Evolutionary conservation across 2,329 filamentous ascomycete species (phyloP).

Genomic region (Aspergillus cejpii): DNA sequence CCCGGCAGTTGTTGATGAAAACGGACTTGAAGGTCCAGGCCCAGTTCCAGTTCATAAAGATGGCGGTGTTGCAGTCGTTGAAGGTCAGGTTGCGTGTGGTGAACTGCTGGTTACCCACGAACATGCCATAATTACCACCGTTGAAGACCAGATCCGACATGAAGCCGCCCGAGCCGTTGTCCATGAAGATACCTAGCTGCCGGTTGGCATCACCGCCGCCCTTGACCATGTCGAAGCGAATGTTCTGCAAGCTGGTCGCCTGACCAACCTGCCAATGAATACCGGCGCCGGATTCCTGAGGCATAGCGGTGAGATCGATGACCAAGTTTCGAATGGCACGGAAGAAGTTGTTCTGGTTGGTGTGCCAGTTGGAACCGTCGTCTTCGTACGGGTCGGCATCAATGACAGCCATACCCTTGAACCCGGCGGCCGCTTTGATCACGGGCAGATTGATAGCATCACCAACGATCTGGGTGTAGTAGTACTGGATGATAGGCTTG

Average conservation of each 20-base stretch:
- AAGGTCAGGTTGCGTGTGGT: constrained; percentile 77
- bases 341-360: constrained; percentile 79
- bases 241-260: constrained; percentile 72
- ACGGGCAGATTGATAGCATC: constrained; percentile 67
- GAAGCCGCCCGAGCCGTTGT: constrained; percentile 77
- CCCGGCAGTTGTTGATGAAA: constrained; percentile 63
- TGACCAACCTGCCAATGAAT: constrained; percentile 86
- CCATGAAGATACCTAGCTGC: constrained; percentile 75
- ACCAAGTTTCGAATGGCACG: constrained; percentile 75
- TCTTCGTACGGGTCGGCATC: constrained; percentile 77
- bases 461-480: constrained; percentile 90
- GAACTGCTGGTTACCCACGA: constrained; percentile 81
- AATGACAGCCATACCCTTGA: constrained; percentile 79
- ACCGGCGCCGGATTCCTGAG: constrained; percentile 55
- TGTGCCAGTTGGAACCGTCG: constrained; percentile 64
- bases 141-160: constrained; percentile 79
- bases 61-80: constrained; percentile 72
- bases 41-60: constrained; percentile 93
- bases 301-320: constrained; percentile 65
- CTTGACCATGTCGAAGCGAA: constrained; percentile 69
- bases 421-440: constrained; percentile 65
- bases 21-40: constrained; percentile 73
- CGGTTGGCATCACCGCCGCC: constrained; percentile 58
- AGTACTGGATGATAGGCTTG: constrained; percentile 71
- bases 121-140: constrained; percentile 69